Base-by-base conservation (phyloP, 2,329 filamentous ascomycete species). In the Exophiala oligosperma region DNA sequence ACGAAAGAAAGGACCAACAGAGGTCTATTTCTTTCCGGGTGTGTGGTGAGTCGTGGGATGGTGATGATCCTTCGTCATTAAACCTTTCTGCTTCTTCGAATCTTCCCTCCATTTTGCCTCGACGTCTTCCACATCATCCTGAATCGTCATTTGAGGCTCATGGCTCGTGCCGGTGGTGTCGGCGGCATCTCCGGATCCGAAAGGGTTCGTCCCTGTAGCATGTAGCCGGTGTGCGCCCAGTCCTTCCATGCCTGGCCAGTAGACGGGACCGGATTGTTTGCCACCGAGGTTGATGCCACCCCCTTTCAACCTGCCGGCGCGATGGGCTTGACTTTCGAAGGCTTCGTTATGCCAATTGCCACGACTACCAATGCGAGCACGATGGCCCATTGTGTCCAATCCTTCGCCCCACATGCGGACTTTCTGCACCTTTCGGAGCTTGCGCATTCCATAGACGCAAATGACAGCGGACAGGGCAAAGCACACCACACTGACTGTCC, bases 361-460 rank as follows among this genome's bases (percentile, higher is more conserved):
- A 38, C 68, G 62, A 21, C 60, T 47, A 9, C 49, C 55, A 11
- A 28, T 29, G 11, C 60, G 55, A 71, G 63, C 7, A 67, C 69
- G 24, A 66, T 67, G 48, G 71, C 66, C 35, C 66, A 69, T 9
- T 60, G 53, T 52, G 17, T 74, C 72, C 56, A 69, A 70, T 51
- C 79, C 79, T 69, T 84, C 82, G 44, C 84, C 85, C 81, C 84
- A 92, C 91, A 97, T 96, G 70, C 88, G 90, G 63, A 97, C 86
- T 61, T 91, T 84, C 77, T 96, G 91, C 26, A 96, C 89, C 71
- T 89, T 89, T 64, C 90, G 86, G 63, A 99, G 82, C 74, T 91
- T 95, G 52, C 82, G 81, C 49, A 97, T 81, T 4, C 94, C 92
- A 74, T 93, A 96, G 68, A 84, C 83, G 76, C 90, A 93, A 52